Evolutionary conservation across 1,284 basidiomycete genomes (phyloP).

Genomic region (Chondrostereum purpureum): DNA sequence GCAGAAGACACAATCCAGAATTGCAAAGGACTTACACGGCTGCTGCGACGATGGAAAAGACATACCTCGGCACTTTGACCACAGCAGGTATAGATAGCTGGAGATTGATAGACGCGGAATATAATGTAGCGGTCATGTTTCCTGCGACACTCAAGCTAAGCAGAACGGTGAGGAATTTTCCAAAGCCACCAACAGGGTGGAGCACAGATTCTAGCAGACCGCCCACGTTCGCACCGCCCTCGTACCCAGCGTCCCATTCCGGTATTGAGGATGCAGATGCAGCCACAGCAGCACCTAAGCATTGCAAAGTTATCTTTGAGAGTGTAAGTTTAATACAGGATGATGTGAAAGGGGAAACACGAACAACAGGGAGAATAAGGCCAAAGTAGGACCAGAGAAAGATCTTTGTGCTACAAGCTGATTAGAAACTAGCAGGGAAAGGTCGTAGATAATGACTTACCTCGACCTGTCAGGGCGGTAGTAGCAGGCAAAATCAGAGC

Average conservation of each 20-base stretch:
- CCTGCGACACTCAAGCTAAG: constrained; percentile 76
- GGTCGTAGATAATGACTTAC: constrained; percentile 25
- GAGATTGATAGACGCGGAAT: constrained; percentile 78
- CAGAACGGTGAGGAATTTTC: constrained; percentile 83
- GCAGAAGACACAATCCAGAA: neutral
- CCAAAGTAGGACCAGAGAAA: constrained; percentile 77
- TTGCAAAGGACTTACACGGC: constrained; percentile 54
- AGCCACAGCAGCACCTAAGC: constrained; percentile 68
- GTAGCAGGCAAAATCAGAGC: constrained; percentile 73
- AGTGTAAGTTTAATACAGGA: constrained; percentile 18
- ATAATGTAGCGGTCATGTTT: constrained; percentile 82
- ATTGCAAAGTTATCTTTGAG: constrained; percentile 52
- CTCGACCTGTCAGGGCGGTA: constrained; percentile 49
- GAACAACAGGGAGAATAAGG: constrained; percentile 61
- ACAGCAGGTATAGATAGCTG: constrained; percentile 74
- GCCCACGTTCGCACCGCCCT: constrained; percentile 54
- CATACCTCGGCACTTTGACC: constrained; percentile 71
- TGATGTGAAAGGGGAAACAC: constrained; percentile 21
- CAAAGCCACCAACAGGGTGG: constrained; percentile 64
- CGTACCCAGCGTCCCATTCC: constrained; percentile 61
- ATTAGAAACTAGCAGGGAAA: constrained; percentile 4
- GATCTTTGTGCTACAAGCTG: constrained; percentile 48
- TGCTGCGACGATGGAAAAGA: constrained; percentile 77
- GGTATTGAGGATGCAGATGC: constrained; percentile 56
- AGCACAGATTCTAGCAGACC: constrained; percentile 76